phyloP scores from a whole-genome alignment of 306 rosid genomes.

The Vicia sativa region DNA sequence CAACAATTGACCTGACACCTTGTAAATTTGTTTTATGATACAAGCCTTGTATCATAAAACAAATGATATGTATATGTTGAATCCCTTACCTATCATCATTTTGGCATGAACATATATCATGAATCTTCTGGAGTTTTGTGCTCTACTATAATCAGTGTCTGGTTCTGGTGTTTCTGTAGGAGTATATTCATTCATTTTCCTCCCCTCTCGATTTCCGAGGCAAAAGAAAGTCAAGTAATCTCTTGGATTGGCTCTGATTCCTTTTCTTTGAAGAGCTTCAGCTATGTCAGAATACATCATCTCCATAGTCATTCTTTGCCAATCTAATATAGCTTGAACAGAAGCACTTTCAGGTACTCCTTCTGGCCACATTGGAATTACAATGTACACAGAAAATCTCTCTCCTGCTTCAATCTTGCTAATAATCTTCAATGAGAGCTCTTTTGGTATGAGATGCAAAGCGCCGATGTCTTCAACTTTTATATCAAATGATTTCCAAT shows the following conservation, averaged over 20 bases:
- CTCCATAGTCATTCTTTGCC: constrained; percentile 85
- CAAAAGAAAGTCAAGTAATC: constrained; percentile 74
- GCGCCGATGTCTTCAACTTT: constrained; percentile 69
- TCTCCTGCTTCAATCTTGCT: constrained; percentile 84
- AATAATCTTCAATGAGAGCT: constrained; percentile 75
- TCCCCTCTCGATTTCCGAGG: constrained; percentile 69
- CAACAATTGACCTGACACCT: no score
- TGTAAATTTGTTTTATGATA: no score
- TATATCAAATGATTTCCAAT: constrained; percentile 61
- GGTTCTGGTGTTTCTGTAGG: constrained; percentile 66
- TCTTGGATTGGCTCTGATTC: constrained; percentile 42
- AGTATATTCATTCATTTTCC: constrained; percentile 40
- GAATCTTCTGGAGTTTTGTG: constrained; percentile 61
- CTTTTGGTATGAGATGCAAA: constrained; percentile 81
- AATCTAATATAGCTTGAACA: constrained; percentile 81
- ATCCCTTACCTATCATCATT: constrained; percentile 85
- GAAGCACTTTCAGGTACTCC: constrained; percentile 82
- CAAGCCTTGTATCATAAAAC: not conserved
- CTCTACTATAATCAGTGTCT: constrained; percentile 58
- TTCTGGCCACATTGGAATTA: constrained; percentile 96
- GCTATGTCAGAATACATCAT: constrained; percentile 84
- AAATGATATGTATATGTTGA: not conserved
- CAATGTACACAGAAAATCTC: constrained; percentile 70
- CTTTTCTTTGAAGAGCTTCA: constrained; percentile 56
- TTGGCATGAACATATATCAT: constrained; percentile 97